Evolutionary conservation across 2,329 filamentous ascomycete species (phyloP).

Genomic region (Thermothelomyces thermophilus): DNA sequence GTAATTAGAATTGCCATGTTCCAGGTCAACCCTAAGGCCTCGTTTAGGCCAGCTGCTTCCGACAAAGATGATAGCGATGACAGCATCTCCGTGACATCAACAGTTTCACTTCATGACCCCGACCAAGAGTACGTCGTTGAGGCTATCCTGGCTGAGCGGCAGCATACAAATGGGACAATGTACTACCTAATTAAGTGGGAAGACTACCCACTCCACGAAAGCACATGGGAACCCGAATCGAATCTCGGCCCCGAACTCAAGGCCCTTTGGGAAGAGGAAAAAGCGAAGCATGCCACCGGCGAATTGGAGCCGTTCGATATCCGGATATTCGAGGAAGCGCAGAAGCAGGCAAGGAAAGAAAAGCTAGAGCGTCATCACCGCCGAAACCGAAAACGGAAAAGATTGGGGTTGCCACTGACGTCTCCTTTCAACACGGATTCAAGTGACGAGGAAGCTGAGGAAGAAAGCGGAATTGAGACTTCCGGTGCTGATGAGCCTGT

Average conservation of each 20-base stretch:
- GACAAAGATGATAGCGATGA: constrained; percentile 32
- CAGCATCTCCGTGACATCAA: constrained; percentile 52
- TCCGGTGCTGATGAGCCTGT: not conserved
- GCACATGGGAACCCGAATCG: constrained; percentile 49
- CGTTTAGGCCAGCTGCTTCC: not conserved
- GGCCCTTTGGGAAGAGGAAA: constrained; percentile 38
- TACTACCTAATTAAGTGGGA: constrained; percentile 60
- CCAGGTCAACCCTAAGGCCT: not conserved
- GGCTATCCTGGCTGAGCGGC: constrained; percentile 42
- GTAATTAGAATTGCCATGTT: constrained; percentile 2
- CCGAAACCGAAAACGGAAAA: constrained; percentile 39
- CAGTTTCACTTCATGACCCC: constrained; percentile 31
- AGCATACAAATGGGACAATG: constrained; percentile 28
- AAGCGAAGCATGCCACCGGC: constrained; percentile 31
- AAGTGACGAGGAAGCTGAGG: constrained; percentile 26
- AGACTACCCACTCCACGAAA: constrained; percentile 49
- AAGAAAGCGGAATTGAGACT: constrained; percentile 19
- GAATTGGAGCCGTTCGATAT: constrained; percentile 34
- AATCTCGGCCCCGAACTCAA: constrained; percentile 37
- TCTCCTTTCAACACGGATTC: constrained; percentile 16
- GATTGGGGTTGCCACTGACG: constrained; percentile 32
- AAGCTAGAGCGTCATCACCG: constrained; percentile 35
- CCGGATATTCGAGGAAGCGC: constrained; percentile 32
- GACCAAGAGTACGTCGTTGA: constrained; percentile 49
- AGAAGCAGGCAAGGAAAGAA: constrained; percentile 22